Conservation (phyloP, 352 stramenopile species). For the Phytophthora cactorum region DNA sequence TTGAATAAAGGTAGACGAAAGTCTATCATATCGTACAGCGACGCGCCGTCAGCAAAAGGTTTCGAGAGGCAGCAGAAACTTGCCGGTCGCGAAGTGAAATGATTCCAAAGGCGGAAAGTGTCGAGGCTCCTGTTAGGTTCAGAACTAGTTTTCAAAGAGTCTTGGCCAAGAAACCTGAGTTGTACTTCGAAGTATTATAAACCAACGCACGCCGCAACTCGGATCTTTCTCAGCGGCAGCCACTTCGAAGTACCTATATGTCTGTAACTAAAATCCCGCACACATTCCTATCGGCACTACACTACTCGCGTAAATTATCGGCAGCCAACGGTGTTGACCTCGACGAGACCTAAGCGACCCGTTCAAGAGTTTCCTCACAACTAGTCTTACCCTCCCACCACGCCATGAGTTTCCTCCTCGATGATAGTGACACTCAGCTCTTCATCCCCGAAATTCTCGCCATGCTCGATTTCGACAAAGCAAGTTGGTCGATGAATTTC, state of each 20-base stretch:
- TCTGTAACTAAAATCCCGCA: background rate
- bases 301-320: slow-evolving; percentile 1
- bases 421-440: slow-evolving; percentile 10
- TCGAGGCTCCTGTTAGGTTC: slow-evolving; percentile 2
- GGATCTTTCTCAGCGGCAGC: slow-evolving; percentile 6
- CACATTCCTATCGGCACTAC: slow-evolving; percentile 1
- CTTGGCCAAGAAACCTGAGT: slow-evolving; percentile 17
- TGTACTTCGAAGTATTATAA: background rate
- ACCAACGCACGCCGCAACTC: slow-evolving; percentile 11
- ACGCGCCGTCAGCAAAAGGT: background rate
- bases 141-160: slow-evolving; percentile 2
- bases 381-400: background rate
- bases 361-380: slow-evolving; percentile 11
- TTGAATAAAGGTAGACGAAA: too few species aligned
- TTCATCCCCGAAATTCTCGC: slow-evolving; percentile 20
- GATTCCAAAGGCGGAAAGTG: too few species aligned
- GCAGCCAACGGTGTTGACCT: background rate
- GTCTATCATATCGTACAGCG: too few species aligned
- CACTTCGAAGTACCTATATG: slow-evolving; percentile 11
- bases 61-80: background rate
- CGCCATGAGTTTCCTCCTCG: slow-evolving; percentile 22
- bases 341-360: background rate
- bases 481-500: background rate
- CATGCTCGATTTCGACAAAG: slow-evolving; percentile 23
- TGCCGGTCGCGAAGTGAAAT: too few species aligned